Evolutionary conservation across 2,329 filamentous ascomycete genomes (phyloP).

Genomic region (Tolypocladium amazonense): DNA sequence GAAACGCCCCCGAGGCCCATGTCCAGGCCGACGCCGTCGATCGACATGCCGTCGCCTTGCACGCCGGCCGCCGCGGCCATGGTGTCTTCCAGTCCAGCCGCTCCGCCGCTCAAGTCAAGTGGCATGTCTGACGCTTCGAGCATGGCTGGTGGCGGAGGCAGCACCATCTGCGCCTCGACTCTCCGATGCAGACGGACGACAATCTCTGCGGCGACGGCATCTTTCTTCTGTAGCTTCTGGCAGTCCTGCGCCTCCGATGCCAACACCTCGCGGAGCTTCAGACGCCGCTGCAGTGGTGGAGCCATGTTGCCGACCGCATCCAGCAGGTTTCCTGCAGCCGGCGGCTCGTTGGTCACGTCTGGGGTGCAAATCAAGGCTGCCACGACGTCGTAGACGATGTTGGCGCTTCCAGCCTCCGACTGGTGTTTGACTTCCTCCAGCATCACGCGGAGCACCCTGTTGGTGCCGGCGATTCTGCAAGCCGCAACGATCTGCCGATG

Average conservation of each 20-base stretch:
- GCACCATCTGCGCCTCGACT: constrained; percentile 54
- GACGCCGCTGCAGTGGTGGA: constrained; percentile 30
- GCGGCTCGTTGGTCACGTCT: constrained; percentile 36
- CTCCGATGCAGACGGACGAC: constrained; percentile 51
- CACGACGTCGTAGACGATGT: constrained; percentile 57
- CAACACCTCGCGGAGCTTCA: constrained; percentile 51
- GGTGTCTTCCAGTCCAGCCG: constrained; percentile 26
- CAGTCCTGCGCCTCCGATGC: constrained; percentile 48
- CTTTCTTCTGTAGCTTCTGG: constrained; percentile 43
- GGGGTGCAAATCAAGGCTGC: constrained; percentile 61
- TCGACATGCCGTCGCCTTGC: constrained; percentile 26
- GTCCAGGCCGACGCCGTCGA: constrained; percentile 34
- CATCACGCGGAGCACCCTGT: constrained; percentile 48
- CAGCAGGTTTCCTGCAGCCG: constrained; percentile 16
- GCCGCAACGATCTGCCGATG: constrained; percentile 58
- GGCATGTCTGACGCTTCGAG: constrained; percentile 30
- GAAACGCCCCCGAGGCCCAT: constrained; percentile 27
- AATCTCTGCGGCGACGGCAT: constrained; percentile 47
- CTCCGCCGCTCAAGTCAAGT: constrained; percentile 27
- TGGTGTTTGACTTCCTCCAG: constrained; percentile 58
- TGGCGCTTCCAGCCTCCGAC: constrained; percentile 46
- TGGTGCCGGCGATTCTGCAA: constrained; percentile 50
- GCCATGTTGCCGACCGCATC: constrained; percentile 25
- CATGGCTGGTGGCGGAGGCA: constrained; percentile 27
- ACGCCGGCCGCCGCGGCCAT: constrained; percentile 31